phyloP scores from a whole-genome alignment of 2,329 filamentous ascomycete genomes.

The Trichoderma citrinoviride region DNA sequence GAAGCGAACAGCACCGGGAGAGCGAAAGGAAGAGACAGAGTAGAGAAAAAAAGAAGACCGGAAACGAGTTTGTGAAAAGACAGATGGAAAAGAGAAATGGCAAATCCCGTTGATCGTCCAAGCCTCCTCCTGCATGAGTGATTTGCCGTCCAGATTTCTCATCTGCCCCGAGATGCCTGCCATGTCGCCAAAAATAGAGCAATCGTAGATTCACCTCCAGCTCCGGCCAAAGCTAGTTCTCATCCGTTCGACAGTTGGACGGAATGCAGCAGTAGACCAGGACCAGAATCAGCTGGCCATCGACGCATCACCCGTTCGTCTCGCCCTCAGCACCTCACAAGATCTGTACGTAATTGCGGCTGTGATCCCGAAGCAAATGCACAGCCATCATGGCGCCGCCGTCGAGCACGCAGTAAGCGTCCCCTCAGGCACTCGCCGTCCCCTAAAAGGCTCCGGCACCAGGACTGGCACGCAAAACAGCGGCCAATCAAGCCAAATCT shows the following conservation, averaged over 20 bases:
- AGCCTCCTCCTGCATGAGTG: background rate
- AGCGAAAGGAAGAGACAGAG: too few species aligned
- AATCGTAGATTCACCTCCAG: constrained; percentile 2
- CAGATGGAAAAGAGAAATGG: background rate
- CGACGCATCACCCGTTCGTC: background rate
- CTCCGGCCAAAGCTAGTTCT: background rate
- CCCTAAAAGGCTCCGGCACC: background rate
- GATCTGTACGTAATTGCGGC: background rate
- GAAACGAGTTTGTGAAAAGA: background rate
- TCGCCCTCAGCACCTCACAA: too few species aligned
- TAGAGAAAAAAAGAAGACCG: too few species aligned
- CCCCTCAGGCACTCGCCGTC: constrained; percentile 10
- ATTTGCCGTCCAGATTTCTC: background rate
- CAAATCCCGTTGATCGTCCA: too few species aligned
- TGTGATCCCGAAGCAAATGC: constrained; percentile 1
- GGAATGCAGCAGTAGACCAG: background rate
- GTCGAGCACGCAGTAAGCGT: constrained; percentile 5
- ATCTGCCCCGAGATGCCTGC: background rate
- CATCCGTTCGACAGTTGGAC: too few species aligned
- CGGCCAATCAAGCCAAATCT: constrained; percentile 15
- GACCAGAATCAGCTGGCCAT: background rate
- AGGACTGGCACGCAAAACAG: background rate
- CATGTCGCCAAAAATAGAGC: background rate
- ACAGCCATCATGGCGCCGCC: constrained; percentile 15
- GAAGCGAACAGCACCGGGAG: background rate